Conservation (phyloP, 148 eudicot genomes). For the Silene uniflora region DNA sequence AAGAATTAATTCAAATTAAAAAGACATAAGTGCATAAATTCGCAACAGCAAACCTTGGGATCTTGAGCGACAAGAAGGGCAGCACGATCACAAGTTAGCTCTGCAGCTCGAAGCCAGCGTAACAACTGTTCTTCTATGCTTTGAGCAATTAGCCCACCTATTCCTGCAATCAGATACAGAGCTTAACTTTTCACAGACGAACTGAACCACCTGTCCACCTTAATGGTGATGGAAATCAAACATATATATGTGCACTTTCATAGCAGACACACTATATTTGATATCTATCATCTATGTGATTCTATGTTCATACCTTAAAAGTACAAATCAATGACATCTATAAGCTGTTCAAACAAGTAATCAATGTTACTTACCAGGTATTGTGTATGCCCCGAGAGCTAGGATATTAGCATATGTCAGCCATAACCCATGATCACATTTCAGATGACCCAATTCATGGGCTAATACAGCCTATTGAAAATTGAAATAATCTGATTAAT, state of each 20-base stretch:
- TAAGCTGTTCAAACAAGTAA: slow-evolving; percentile 1
- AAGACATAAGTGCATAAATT: background rate
- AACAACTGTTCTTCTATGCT: slow-evolving; percentile 79
- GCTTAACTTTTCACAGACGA: slow-evolving; percentile 6
- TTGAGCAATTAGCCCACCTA: slow-evolving; percentile 87
- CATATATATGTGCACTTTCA: background rate
- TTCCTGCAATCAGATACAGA: slow-evolving; percentile 37
- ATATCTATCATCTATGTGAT: background rate
- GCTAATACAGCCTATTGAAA: slow-evolving; percentile 82
- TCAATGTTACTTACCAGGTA: slow-evolving; percentile 57
- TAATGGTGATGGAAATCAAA: background rate
- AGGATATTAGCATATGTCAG: slow-evolving; percentile 85
- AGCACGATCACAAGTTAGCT: slow-evolving; percentile 96
- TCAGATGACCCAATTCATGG: slow-evolving; percentile 96
- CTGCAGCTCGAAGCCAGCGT: slow-evolving; percentile 98
- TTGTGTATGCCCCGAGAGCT: slow-evolving; percentile 77
- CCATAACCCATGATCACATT: slow-evolving; percentile 98
- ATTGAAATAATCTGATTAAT: background rate
- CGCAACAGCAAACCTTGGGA: slow-evolving; percentile 60
- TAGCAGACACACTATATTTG: background rate
- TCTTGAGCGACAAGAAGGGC: slow-evolving; percentile 99
- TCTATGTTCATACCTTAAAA: background rate
- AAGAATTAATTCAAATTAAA: background rate
- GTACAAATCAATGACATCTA: background rate
- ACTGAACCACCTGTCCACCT: background rate